Percentiles rank a stretch among this genome's conserved stretches.
Evolutionary conservation across 1,284 basidiomycete genomes (phyloP).

Genomic region (Crucibulum parvulum): DNA sequence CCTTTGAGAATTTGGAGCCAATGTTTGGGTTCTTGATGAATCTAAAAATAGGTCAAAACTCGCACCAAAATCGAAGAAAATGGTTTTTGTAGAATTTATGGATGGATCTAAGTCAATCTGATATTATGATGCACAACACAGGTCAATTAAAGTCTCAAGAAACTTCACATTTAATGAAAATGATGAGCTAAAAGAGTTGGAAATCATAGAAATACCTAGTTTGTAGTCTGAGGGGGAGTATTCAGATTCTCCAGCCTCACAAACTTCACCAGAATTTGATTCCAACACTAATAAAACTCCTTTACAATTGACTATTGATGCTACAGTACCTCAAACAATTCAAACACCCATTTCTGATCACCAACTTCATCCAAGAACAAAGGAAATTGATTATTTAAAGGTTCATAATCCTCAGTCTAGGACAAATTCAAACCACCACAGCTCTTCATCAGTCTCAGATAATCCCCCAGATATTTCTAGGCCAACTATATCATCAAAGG

Average conservation of each 20-base stretch:
- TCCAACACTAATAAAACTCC: background rate
- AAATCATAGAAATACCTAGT: slow-evolving; percentile 11
- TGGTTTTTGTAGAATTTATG: slow-evolving; percentile 23
- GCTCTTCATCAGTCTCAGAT: background rate
- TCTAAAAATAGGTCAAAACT: slow-evolving; percentile 18
- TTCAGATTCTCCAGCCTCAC: background rate
- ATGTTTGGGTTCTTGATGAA: slow-evolving; percentile 34
- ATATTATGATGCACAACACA: slow-evolving; percentile 22
- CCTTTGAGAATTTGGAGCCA: slow-evolving; percentile 33
- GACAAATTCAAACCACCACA: background rate
- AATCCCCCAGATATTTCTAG: slow-evolving; percentile 8
- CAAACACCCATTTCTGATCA: too few relatives aligned
- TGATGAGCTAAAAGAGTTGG: slow-evolving; percentile 15
- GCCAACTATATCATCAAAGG: slow-evolving; percentile 5
- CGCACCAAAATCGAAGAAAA: slow-evolving; percentile 21
- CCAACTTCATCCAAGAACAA: too few relatives aligned
- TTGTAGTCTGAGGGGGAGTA: slow-evolving; percentile 23
- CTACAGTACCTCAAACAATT: too few relatives aligned
- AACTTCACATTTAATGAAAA: slow-evolving; percentile 24
- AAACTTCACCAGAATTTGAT: background rate
- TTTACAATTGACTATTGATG: too few relatives aligned
- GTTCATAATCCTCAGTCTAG: too few relatives aligned
- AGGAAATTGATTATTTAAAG: too few relatives aligned
- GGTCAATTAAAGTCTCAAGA: slow-evolving; percentile 17
- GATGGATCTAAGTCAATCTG: slow-evolving; percentile 21